Base-by-base conservation (phyloP, 78 protist genomes). In the Thecamonas trahens region DNA sequence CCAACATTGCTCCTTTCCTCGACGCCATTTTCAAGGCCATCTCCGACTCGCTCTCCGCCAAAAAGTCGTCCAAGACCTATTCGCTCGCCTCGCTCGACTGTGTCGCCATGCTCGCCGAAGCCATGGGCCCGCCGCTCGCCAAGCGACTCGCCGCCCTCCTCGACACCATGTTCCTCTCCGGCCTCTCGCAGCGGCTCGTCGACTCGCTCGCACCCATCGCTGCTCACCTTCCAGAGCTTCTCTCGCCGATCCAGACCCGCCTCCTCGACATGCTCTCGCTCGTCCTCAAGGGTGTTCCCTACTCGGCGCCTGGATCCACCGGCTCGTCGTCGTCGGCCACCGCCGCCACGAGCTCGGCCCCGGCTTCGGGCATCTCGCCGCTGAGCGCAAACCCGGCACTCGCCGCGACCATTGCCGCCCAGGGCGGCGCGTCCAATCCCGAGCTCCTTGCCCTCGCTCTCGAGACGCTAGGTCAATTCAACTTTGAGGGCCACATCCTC, bases 391-490 rank as follows among this genome's bases (percentile, higher is more conserved):
- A 62, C 26, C 67, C 22, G 34, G 44, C 22, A 24, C 14, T 26
- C 40, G 59, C 58, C 74, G 58, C 28, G 73, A 68, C 49, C 68
- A 47, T 22, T 73, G 74, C 0, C 9, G 59, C 65, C 50, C 58
- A 61, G 11, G n/a, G 50, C 0, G 72, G 39, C 29, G 61, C 47
- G 20, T 68, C 61, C 18, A 38, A 80, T 32, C 53, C 26, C 40
- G 76, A 61, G 47, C 60, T 32, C 1, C 72, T 50, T 17, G 69
- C 74, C 15, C 75, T 86, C 26, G 91, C 91, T 0, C 64, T 86
- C 75, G 39, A 59, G 20, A 80, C 95, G 22, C 74, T 91, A 22
- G 86, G 88, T 6, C 22, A 53, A 22, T 91, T 91, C 58, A 84
- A 91, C 70, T 69, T 90, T 24, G 55, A 71, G 1, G 54, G 65